Conservation (phyloP, 2,329 filamentous ascomycete species). For the Amauroascus verrucosus region DNA sequence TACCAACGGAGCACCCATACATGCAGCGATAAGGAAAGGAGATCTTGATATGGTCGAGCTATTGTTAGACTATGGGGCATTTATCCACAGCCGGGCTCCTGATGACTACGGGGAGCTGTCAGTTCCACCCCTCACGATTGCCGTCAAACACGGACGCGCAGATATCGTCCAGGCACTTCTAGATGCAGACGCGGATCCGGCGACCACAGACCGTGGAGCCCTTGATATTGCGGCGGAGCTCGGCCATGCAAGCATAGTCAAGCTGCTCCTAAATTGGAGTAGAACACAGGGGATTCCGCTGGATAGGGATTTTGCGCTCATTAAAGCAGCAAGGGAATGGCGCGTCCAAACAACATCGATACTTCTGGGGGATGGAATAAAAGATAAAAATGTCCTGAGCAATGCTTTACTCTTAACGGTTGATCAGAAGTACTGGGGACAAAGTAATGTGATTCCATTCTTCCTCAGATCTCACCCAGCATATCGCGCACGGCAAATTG, state of each 20-base stretch:
- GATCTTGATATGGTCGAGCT: background rate
- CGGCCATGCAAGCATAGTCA: background rate
- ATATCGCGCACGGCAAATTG: background rate
- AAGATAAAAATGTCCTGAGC: background rate
- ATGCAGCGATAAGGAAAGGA: background rate
- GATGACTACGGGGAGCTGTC: constrained; percentile 1
- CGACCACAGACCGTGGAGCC: background rate
- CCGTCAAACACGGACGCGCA: background rate
- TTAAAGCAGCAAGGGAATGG: constrained; percentile 4
- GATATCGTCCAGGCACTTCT: constrained; percentile 2
- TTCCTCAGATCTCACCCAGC: background rate
- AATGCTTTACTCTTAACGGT: background rate
- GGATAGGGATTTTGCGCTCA: constrained; percentile 2
- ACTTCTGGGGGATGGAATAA: constrained; percentile 1
- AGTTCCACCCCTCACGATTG: constrained; percentile 3
- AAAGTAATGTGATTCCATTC: background rate
- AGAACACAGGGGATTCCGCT: background rate
- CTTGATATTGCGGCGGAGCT: background rate
- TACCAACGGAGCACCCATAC: constrained; percentile 8
- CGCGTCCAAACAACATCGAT: background rate
- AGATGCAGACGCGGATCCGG: constrained; percentile 1
- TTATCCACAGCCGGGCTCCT: constrained; percentile 2
- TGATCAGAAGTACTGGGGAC: background rate
- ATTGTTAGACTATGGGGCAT: constrained; percentile 1
- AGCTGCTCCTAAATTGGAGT: background rate